Conservation (phyloP, 2,329 filamentous ascomycete species). For the Saccharata proteae region DNA sequence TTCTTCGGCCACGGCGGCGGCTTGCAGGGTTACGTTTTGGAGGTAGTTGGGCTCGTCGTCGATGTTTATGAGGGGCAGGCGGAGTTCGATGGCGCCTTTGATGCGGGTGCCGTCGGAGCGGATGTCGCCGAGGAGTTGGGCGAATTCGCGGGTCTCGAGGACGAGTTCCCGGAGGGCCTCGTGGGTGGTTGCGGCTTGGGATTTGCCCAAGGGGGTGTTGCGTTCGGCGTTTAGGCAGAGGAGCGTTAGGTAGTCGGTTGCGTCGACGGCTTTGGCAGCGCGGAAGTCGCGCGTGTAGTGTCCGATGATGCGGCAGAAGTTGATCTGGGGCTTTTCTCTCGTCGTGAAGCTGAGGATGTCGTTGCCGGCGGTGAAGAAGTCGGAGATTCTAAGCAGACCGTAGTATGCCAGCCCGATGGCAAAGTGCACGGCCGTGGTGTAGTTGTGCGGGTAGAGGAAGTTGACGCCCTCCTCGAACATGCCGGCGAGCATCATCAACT, state of each 20-base stretch:
- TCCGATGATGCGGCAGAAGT: constrained; percentile 86
- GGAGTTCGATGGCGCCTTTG: constrained; percentile 75
- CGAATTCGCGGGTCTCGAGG: constrained; percentile 93
- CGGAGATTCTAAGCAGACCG: constrained; percentile 74
- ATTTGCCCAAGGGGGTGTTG: constrained; percentile 57
- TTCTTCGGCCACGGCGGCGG: constrained; percentile 85
- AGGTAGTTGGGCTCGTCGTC: constrained; percentile 74
- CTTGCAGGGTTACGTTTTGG: constrained; percentile 82
- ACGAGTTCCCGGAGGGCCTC: constrained; percentile 88
- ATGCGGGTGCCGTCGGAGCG: constrained; percentile 74
- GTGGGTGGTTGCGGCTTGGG: constrained; percentile 74
- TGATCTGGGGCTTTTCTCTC: constrained; percentile 66
- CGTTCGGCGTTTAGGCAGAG: constrained; percentile 88
- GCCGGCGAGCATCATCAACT: constrained; percentile 78
- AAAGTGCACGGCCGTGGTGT: constrained; percentile 90
- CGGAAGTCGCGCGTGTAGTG: constrained; percentile 96
- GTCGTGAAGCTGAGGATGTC: constrained; percentile 60
- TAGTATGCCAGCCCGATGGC: constrained; percentile 82
- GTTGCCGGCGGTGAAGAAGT: constrained; percentile 52
- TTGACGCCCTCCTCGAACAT: constrained; percentile 90
- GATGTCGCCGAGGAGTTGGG: constrained; percentile 85
- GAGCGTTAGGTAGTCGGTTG: constrained; percentile 83
- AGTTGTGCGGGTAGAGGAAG: constrained; percentile 83
- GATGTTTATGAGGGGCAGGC: constrained; percentile 68
- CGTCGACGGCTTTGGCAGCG: constrained; percentile 74